Base-by-base conservation (phyloP, 352 stramenopile genomes). In the Aphanomyces stellatus region DNA sequence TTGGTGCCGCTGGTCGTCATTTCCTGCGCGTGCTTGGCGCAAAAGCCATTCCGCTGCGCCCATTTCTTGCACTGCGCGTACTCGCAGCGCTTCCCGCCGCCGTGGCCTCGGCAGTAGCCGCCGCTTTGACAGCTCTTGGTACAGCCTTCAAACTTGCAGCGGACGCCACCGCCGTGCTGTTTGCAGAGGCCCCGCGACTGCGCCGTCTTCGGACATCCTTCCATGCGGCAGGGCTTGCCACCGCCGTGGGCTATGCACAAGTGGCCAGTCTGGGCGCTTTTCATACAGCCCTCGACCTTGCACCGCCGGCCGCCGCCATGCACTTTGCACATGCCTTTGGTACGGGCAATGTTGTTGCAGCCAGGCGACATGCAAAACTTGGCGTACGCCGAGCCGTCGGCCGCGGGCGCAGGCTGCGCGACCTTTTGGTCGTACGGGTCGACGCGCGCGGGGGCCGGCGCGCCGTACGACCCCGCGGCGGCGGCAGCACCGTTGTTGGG, bases 221-320 rank as follows among this genome's bases (percentile, higher is more conserved):
- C 84, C 1, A 93, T 81, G 48, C 87, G 88, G 74, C 86, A 95
- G 8, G 81, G 84, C 66, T 92, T 92, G 56, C 86, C 86, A 19
- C 86, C 86, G 62, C 86, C 86, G 67, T 95, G 86, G 4, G 82
- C 81, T 64, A 93, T 95, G 61, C 86, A 95, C 46, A 95, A 65
- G 28, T 91, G 82, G 24, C 85, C 85, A 17, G 82, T 93, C 67
- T 94, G 85, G 27, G 83, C 82, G 65, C 81, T 91, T 72, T 92
- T 92, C 85, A 91, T 94, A 69, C 85, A 94, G 27, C 85, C 85
- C 43, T 94, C 85, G 31, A 92, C 83, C 69, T 92, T 94, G 78
- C 85, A 94, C 15, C 85, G 77, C 22, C 83, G 76, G 0, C 85
- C 85, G 19, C 85, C 85, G 19, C 85, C 85, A 55, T 94, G 85